Conservation (phyloP, 2,329 filamentous ascomycete genomes). For the Dryadomyces quercus-mongolicae region DNA sequence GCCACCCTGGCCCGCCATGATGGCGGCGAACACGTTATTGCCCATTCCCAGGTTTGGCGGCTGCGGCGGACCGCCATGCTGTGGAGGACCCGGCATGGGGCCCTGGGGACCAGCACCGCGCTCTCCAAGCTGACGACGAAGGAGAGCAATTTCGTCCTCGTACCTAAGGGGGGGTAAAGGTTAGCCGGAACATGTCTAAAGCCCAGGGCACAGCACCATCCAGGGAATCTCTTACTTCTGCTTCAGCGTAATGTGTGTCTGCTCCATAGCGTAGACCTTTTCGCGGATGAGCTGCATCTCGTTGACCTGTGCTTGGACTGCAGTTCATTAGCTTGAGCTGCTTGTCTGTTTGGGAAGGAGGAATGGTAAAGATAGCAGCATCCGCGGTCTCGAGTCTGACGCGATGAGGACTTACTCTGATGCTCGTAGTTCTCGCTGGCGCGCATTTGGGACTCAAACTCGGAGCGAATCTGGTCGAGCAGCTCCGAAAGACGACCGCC, state of each 20-base stretch:
- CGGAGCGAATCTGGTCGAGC: slow-evolving; percentile 76
- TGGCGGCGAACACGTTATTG: slow-evolving; percentile 85
- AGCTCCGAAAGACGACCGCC: slow-evolving; percentile 72
- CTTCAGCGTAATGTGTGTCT: slow-evolving; percentile 78
- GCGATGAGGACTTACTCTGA: slow-evolving; percentile 55
- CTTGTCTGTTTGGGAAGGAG: background rate
- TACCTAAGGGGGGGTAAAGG: slow-evolving; percentile 48
- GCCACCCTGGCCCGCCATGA: slow-evolving; percentile 79
- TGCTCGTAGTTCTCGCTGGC: slow-evolving; percentile 82
- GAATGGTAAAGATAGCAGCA: background rate
- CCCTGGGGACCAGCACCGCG: slow-evolving; percentile 52
- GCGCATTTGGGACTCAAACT: slow-evolving; percentile 78
- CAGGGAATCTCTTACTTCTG: slow-evolving; percentile 66
- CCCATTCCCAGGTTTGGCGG: slow-evolving; percentile 84
- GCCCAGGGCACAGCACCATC: too few species aligned
- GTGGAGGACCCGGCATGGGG: slow-evolving; percentile 54
- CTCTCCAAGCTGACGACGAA: slow-evolving; percentile 77
- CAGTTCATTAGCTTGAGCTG: slow-evolving; percentile 8
- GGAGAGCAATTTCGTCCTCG: slow-evolving; percentile 75
- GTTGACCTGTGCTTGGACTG: slow-evolving; percentile 81
- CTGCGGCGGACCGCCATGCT: slow-evolving; percentile 69
- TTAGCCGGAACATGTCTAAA: background rate
- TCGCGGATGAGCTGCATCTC: slow-evolving; percentile 91
- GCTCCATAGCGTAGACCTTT: slow-evolving; percentile 89
- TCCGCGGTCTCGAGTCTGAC: background rate